Evolutionary conservation across 176 grass and related monocot species (phyloP).

Genomic region (Hordeum marinum): DNA sequence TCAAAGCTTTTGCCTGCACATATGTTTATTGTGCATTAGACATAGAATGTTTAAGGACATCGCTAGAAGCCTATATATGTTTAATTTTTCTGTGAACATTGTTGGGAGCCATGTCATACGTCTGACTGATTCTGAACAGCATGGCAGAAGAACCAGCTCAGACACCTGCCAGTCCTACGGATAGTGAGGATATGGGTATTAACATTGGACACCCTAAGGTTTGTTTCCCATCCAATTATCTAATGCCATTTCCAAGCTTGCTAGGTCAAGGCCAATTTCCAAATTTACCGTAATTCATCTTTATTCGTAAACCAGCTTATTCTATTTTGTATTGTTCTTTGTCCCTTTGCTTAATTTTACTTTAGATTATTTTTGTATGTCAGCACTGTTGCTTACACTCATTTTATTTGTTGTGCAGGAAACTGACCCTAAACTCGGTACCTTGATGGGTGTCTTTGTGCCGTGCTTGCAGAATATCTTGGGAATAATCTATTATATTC

Average conservation of each 20-base stretch:
- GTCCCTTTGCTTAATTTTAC: neutral
- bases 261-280: neutral
- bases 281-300: neutral
- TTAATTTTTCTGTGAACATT: neutral
- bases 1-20: neutral
- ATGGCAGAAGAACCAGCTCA: slow-evolving; percentile 80
- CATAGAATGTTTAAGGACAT: neutral
- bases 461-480: slow-evolving; percentile 97
- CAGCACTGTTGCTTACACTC: neutral
- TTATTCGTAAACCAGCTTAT: neutral
- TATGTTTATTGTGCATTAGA: neutral
- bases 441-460: slow-evolving; percentile 95
- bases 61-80: neutral
- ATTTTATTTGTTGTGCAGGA: slow-evolving; percentile 48
- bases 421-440: slow-evolving; percentile 61
- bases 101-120: neutral
- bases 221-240: neutral
- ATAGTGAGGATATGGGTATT: slow-evolving; percentile 57
- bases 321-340: neutral
- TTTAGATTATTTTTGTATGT: neutral
- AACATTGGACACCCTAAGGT: slow-evolving; percentile 53
- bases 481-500: slow-evolving; percentile 98
- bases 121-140: slow-evolving; percentile 49
- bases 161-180: slow-evolving; percentile 44
- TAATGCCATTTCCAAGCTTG: neutral